phyloP scores from a whole-genome alignment of 2,329 filamentous ascomycete genomes.

The Cordyceps cateniannulata region DNA sequence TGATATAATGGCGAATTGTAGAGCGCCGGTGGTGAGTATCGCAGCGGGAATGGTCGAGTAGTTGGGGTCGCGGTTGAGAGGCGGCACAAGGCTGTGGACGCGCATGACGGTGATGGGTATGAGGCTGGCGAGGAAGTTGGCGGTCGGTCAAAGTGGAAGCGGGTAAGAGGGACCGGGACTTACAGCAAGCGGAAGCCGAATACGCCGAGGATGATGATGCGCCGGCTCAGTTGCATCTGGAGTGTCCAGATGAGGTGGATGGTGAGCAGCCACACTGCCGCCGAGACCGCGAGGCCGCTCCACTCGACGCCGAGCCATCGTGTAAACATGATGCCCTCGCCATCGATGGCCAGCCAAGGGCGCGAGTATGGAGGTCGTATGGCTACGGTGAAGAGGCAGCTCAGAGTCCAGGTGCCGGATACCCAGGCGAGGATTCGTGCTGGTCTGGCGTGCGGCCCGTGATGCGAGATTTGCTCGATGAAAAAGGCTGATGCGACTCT shows the following conservation, averaged over 20 bases:
- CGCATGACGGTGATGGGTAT: neutral
- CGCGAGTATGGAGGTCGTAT: neutral
- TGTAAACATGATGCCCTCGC: neutral
- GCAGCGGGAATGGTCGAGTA: conserved; percentile 5
- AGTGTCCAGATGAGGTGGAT: conserved; percentile 12
- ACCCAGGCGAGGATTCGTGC: conserved; percentile 2
- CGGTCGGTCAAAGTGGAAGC: neutral
- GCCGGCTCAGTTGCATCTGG: conserved; percentile 5
- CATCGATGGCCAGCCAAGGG: neutral
- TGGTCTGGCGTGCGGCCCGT: conserved; percentile 8
- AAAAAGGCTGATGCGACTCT: conserved; percentile 10
- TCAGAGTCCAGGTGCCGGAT: conserved; percentile 5
- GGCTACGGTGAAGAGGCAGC: neutral
- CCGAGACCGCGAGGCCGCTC: conserved; percentile 7
- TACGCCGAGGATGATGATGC: conserved; percentile 8
- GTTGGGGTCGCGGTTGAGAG: neutral
- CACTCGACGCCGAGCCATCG: conserved; percentile 12
- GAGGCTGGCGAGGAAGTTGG: neutral
- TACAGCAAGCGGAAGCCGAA: conserved; percentile 10
- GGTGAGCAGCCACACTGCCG: conserved; percentile 9
- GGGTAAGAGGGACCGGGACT: neutral
- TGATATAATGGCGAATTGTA: conserved; percentile 12
- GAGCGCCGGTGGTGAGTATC: conserved; percentile 9
- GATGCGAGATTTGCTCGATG: conserved; percentile 11
- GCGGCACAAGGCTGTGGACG: conserved; percentile 3